phyloP scores from a whole-genome alignment of 208 protist species.

The Acanthamoeba sp. region DNA sequence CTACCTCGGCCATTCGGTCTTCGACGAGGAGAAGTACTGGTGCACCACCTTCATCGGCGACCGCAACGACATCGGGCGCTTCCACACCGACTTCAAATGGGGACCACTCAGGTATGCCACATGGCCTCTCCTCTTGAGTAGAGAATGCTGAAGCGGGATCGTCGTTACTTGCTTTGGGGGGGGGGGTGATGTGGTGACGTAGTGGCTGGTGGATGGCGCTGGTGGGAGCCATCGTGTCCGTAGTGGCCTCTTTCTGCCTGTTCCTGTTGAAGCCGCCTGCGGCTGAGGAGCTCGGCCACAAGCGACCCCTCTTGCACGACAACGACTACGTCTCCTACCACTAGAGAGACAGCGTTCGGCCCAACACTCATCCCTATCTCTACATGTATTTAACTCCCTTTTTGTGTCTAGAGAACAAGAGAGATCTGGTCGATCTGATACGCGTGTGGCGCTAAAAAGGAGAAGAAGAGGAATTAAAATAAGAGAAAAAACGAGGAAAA shows the following conservation, averaged over 20 bases:
- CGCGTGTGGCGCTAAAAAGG: too few species aligned
- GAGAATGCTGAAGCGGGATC: too few species aligned
- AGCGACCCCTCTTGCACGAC: constrained; percentile 20
- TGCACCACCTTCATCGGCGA: constrained; percentile 53
- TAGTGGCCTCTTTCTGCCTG: constrained; percentile 22
- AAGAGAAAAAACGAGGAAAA: too few species aligned
- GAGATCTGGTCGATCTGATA: too few species aligned
- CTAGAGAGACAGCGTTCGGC: neutral
- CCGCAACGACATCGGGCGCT: neutral
- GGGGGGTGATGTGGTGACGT: neutral
- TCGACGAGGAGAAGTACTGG: constrained; percentile 50
- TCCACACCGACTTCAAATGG: constrained; percentile 26
- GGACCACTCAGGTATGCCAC: neutral
- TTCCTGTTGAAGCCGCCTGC: neutral
- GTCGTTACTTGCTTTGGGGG: neutral
- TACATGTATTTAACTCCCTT: too few species aligned
- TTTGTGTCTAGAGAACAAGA: too few species aligned
- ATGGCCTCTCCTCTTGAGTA: neutral
- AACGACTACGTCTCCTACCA: constrained; percentile 28
- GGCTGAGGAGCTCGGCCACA: neutral
- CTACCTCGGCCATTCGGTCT: constrained; percentile 41
- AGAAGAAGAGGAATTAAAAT: too few species aligned
- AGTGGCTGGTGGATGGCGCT: constrained; percentile 31
- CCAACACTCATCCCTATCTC: too few species aligned
- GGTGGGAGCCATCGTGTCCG: neutral